A percentile compares a stretch with the other conserved stretches of the same genome.
These are phyloP conservation scores for Colletotrichum caudatum DNA, from an alignment of 2,329 filamentous ascomycete species.

Conservation along the genomic window DNA sequence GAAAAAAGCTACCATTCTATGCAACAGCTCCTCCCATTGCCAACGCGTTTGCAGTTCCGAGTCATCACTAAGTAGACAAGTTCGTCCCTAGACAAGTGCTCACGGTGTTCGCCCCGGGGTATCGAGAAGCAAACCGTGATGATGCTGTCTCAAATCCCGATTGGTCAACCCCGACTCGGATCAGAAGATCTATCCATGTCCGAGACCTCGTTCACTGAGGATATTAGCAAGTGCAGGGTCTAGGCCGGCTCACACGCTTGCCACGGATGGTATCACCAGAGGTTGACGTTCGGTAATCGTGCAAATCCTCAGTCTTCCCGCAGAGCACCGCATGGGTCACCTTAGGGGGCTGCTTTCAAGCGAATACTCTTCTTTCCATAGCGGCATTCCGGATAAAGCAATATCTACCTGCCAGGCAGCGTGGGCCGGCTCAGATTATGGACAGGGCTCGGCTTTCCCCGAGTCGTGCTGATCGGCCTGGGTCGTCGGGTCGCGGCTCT, in stretches of 20 bases:
- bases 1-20: background rate
- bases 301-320: background rate
- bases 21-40: background rate
- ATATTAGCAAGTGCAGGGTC: background rate
- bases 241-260: background rate
- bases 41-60: background rate
- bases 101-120: background rate
- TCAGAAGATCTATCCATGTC: background rate
- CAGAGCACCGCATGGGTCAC: background rate
- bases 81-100: background rate
- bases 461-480: background rate
- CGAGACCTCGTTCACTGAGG: background rate
- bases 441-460: conserved; percentile 16
- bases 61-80: background rate
- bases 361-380: background rate
- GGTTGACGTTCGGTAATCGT: conserved; percentile 1
- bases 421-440: background rate
- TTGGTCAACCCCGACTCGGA: background rate
- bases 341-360: conserved; percentile 4
- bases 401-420: background rate
- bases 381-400: conserved; percentile 8
- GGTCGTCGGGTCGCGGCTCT: background rate
- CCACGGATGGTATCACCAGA: background rate
- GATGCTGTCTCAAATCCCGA: conserved; percentile 4
- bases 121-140: background rate